Evolutionary conservation across 306 rosid species (phyloP), one percentile per base, ranked within the genome.

Genomic region (Clitoria ternatea): DNA sequence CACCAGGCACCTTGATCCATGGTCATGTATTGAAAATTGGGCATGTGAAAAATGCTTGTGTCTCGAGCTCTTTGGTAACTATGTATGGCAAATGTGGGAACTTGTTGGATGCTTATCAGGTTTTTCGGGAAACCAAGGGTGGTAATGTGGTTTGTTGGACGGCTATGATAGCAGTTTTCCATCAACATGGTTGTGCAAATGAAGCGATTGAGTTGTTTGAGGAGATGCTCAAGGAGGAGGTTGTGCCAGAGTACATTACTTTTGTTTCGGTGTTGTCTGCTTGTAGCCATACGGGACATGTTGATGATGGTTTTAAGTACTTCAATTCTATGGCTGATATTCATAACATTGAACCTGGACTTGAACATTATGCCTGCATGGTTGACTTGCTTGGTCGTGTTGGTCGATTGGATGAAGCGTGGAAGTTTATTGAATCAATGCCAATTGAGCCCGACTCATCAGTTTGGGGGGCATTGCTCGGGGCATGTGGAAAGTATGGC

Each of bases 341-440:
- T 20, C 81, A 85, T 64, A 78, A 79, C 29, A 59, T 83, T 49
- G 57, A 59, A 53, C 87, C 85, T 0, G 84, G 88, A 19, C 77
- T 70, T 54, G 94, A 88, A 76, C 94, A 88, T 74, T 85, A 74
- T 77, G 88, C 94, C 4, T 85, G 93, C 83, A 85, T 83, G 70
- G 93, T 79, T 67, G 88, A 88, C 79, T 76, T 85, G 81, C 87
- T 88, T 79, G 87, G 87, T 61, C 87, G 86, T 29, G 84, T 80
- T 29, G 90, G 90, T 40, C 68, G 66, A 39, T 79, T 88, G 79
- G 55, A 77, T 60, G 82, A 77, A 73, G 94, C 88, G 24, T 79
- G 70, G 81, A 83, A 73, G 10, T 85, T 85, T 45, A 36, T 85
- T 66, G 84, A 81, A 66, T 69, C 80, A 23, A 88, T 88, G 87